Conservation (phyloP, 306 rosid genomes). For the Adenanthera pavonina region DNA sequence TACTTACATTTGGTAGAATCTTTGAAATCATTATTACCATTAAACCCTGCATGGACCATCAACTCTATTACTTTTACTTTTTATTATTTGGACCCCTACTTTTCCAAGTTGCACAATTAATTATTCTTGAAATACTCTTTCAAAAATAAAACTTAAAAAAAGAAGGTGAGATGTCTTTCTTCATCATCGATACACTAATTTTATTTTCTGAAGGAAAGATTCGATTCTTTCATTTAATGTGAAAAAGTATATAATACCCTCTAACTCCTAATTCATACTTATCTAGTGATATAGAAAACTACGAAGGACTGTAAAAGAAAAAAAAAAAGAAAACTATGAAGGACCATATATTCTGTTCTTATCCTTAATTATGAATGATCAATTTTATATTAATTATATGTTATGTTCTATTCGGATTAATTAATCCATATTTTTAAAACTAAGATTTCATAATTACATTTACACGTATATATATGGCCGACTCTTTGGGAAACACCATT, state of each 20-base stretch:
- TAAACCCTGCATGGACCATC: neutral
- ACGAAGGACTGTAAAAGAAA: neutral
- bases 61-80: neutral
- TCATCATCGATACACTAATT: too few species aligned
- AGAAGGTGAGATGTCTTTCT: too few species aligned
- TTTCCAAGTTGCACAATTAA: neutral
- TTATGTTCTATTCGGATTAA: neutral
- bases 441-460: neutral
- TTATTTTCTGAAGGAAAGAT: neutral
- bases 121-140: neutral
- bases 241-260: neutral
- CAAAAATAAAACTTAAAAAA: too few species aligned
- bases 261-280: neutral
- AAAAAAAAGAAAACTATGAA: neutral
- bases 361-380: neutral
- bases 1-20: constrained; percentile 5
- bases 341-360: neutral
- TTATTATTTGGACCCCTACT: neutral
- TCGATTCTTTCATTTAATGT: neutral
- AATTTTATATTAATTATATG: neutral
- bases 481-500: neutral
- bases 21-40: neutral
- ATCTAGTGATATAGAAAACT: neutral
- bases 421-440: neutral
- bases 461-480: neutral